Evolutionary conservation across 148 eudicot species (phyloP).

Genomic region (Arctostaphylos glauca): DNA sequence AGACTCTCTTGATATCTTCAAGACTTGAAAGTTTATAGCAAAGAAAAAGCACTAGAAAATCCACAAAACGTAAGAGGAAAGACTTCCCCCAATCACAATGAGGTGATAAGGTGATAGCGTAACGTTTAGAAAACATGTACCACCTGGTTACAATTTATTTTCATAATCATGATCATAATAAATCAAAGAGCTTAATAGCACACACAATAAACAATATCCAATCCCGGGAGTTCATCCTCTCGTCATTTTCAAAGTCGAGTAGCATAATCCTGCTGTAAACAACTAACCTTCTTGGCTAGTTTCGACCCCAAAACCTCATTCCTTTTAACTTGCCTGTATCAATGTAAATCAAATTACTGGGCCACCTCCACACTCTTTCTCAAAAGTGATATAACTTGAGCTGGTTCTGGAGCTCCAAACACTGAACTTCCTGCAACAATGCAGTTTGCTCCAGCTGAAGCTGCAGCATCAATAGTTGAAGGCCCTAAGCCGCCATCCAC

Average conservation of each 20-base stretch:
- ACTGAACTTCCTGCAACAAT: slow-evolving; percentile 97
- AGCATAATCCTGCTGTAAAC: no score
- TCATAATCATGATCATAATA: background rate
- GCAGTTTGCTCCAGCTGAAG: slow-evolving; percentile 93
- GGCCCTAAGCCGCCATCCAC: slow-evolving; percentile 98
- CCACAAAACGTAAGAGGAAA: no score
- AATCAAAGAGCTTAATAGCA: slow-evolving; percentile 4
- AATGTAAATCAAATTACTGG: slow-evolving; percentile 18
- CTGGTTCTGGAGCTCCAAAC: slow-evolving; percentile 84
- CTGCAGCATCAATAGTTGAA: slow-evolving; percentile 76
- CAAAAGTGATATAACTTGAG: slow-evolving; percentile 75
- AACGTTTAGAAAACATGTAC: background rate
- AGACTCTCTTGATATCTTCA: no score
- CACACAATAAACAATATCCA: background rate
- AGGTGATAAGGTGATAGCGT: background rate
- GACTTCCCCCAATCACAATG: no score
- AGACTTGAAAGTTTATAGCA: no score
- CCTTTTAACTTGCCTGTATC: slow-evolving; percentile 20
- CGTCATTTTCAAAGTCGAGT: no score
- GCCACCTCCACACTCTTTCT: slow-evolving; percentile 62
- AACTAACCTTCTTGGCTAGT: no score
- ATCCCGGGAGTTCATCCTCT: background rate
- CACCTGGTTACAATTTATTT: background rate
- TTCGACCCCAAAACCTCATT: no score
- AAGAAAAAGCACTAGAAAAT: no score